phyloP scores from a whole-genome alignment of 768 basidiomycete genomes.

The Pisolithus orientalis region DNA sequence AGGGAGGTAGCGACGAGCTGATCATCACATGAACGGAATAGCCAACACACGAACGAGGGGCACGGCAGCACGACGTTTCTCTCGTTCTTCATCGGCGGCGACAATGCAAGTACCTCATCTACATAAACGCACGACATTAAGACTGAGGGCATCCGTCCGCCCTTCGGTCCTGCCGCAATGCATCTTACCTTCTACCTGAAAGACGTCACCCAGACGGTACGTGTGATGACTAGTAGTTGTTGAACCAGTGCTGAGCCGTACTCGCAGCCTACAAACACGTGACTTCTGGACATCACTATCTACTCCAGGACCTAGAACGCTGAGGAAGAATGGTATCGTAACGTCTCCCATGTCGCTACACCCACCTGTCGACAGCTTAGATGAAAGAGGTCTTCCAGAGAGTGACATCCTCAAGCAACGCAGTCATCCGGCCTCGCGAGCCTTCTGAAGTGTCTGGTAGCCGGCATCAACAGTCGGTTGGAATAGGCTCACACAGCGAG shows the following conservation, averaged over 20 bases:
- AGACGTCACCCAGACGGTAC: too few species aligned
- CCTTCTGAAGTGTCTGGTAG: conserved; percentile 35
- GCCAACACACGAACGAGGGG: not conserved
- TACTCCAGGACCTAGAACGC: conserved; percentile 60
- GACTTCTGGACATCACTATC: conserved; percentile 27
- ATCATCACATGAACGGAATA: too few species aligned
- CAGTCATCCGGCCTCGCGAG: conserved; percentile 52
- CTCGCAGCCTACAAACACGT: conserved; percentile 26
- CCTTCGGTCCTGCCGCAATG: conserved; percentile 53
- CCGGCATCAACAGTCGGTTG: conserved; percentile 21
- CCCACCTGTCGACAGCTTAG: conserved; percentile 3
- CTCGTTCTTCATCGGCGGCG: conserved; percentile 33
- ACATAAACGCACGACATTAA: conserved; percentile 76
- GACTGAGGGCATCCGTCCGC: conserved; percentile 64
- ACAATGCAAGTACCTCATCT: conserved; percentile 60
- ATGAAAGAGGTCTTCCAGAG: not conserved
- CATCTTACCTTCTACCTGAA: too few species aligned
- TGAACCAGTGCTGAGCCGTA: conserved; percentile 61
- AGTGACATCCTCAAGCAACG: conserved; percentile 14
- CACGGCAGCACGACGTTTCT: conserved; percentile 20
- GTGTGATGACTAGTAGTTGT: conserved; percentile 71
- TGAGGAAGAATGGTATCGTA: conserved; percentile 70
- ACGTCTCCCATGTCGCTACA: conserved; percentile 28
- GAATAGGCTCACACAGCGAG: too few species aligned
- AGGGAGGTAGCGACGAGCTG: too few species aligned